Percentiles rank a stretch among this genome's conserved stretches.
Evolutionary conservation across 805 yeast genomes (phyloP).

Genomic region (Torulaspora indica): DNA sequence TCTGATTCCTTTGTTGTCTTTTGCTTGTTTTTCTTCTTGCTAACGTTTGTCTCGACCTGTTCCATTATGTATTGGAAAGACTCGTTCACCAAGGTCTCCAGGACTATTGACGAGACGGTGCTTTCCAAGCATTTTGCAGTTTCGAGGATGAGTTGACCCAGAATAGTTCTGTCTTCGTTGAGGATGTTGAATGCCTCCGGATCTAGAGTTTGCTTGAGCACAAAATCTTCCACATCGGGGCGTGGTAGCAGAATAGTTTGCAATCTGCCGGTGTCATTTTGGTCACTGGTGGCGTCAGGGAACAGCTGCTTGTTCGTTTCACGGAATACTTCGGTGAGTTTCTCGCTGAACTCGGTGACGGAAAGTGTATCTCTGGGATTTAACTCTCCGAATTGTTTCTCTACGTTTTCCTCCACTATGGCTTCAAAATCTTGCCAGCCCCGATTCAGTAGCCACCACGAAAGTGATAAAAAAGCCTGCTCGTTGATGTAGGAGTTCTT

Average conservation of each 20-base stretch:
- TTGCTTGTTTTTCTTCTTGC: conserved; percentile 16
- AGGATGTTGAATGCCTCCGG: conserved; percentile 36
- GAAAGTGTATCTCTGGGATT: conserved; percentile 71
- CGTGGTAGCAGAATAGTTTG: conserved; percentile 47
- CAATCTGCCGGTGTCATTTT: conserved; percentile 22
- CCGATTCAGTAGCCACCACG: conserved; percentile 90
- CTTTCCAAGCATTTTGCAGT: conserved; percentile 41
- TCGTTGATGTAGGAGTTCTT: conserved; percentile 48
- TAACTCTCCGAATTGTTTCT: conserved; percentile 53
- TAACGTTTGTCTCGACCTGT: conserved; percentile 20
- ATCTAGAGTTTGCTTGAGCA: conserved; percentile 51
- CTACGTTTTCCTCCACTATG: conserved; percentile 53
- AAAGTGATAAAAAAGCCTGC: conserved; percentile 77
- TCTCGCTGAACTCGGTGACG: conserved; percentile 51
- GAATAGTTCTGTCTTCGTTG: conserved; percentile 29
- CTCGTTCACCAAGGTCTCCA: conserved; percentile 31
- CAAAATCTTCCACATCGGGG: conserved; percentile 45
- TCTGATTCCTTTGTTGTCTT: not conserved
- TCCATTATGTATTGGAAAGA: conserved; percentile 30
- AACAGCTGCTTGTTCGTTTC: conserved; percentile 32
- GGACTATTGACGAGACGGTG: conserved; percentile 26
- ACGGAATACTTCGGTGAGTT: conserved; percentile 38
- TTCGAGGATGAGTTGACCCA: conserved; percentile 42
- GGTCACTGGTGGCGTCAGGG: conserved; percentile 16
- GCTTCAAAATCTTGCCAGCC: conserved; percentile 66